These are phyloP conservation scores for Fusarium gaditjirri DNA, from an alignment of 2,329 filamentous ascomycete species.

Conservation along the genomic window DNA sequence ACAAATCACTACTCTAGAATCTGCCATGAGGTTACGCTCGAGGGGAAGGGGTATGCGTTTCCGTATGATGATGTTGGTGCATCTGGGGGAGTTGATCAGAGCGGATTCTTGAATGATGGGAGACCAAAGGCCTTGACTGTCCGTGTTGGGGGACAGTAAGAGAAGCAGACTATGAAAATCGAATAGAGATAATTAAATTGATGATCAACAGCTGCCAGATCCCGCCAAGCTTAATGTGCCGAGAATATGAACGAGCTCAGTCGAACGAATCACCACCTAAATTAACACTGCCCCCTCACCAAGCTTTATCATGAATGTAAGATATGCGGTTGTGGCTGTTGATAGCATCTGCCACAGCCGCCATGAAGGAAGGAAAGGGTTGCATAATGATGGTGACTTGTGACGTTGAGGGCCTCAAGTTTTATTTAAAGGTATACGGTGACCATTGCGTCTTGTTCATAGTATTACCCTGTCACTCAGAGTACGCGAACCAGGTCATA, in stretches of 20 bases:
- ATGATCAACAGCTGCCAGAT: not conserved
- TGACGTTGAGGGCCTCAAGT: not conserved
- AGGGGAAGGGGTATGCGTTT: slow-evolving; percentile 74
- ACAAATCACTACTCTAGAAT: slow-evolving; percentile 77
- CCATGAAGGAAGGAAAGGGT: slow-evolving; percentile 19
- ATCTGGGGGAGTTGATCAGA: slow-evolving; percentile 65
- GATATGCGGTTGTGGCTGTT: slow-evolving; percentile 18
- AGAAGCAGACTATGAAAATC: not conserved
- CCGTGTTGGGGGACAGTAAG: slow-evolving; percentile 58
- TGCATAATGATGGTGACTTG: not conserved
- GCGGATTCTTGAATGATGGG: slow-evolving; percentile 69
- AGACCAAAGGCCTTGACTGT: slow-evolving; percentile 66
- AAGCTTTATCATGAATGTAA: not conserved
- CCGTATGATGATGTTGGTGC: slow-evolving; percentile 76
- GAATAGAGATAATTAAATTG: not conserved
- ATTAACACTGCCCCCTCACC: not conserved
- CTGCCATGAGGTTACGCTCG: slow-evolving; percentile 68
- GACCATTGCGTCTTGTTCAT: not conserved
- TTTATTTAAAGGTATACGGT: not conserved
- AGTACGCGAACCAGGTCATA: not conserved
- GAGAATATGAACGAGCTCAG: not conserved
- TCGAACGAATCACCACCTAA: not conserved
- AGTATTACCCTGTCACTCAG: not conserved
- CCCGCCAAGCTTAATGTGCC: not conserved
- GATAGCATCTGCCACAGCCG: slow-evolving; percentile 16